phyloP scores from a whole-genome alignment of 345 rosid genomes.

The Punica granatum region DNA sequence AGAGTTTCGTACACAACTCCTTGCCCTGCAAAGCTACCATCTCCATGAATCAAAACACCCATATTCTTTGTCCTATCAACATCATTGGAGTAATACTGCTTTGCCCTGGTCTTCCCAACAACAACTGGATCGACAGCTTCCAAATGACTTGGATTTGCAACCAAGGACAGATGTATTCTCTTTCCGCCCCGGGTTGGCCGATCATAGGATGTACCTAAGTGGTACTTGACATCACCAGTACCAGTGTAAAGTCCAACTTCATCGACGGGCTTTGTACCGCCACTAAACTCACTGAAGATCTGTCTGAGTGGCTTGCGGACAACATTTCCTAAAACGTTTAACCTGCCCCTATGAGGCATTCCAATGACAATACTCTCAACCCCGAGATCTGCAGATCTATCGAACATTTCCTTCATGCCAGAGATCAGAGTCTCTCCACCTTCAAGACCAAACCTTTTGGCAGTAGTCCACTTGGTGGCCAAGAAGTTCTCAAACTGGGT shows the following conservation, averaged over 20 bases:
- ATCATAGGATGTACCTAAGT: conserved; percentile 21
- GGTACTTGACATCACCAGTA: conserved; percentile 24
- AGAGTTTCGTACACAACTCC: conserved; percentile 23
- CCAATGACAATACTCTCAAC: conserved; percentile 22
- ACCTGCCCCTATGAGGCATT: conserved; percentile 23
- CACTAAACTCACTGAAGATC: conserved; percentile 19
- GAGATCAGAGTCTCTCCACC: conserved; percentile 23
- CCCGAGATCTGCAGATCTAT: conserved; percentile 21
- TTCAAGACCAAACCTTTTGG: conserved; percentile 23
- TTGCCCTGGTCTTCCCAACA: conserved; percentile 19
- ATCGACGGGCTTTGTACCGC: conserved; percentile 19
- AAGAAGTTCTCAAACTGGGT: conserved; percentile 19
- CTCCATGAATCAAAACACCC: conserved; percentile 21
- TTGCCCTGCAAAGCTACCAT: conserved; percentile 22
- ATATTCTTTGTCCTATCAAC: conserved; percentile 14
- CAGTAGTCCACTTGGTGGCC: conserved; percentile 22
- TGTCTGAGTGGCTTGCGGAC: conserved; percentile 20
- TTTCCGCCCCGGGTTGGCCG: conserved; percentile 21
- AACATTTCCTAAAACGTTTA: conserved; percentile 21
- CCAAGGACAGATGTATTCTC: conserved; percentile 19
- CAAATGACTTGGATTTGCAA: conserved; percentile 23
- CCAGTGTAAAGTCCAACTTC: conserved; percentile 21
- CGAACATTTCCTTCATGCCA: conserved; percentile 25
- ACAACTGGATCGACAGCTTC: conserved; percentile 25
- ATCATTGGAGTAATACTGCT: conserved; percentile 19